Conservation (phyloP, 768 basidiomycete species). For the Tulasnella sp. region DNA sequence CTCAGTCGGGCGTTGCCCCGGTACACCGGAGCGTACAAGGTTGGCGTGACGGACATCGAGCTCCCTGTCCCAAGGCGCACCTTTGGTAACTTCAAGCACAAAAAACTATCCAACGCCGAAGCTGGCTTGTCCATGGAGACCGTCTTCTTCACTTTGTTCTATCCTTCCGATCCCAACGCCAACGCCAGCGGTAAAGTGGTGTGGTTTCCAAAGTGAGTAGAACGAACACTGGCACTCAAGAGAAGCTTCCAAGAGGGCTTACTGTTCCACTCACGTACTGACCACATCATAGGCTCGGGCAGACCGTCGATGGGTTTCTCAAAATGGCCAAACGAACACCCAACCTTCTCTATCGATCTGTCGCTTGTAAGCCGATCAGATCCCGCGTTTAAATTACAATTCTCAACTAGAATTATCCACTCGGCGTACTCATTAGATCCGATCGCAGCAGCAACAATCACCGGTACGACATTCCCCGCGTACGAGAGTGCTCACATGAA, state of each 20-base stretch:
- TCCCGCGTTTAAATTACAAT: neutral
- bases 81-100: conserved; percentile 10
- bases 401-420: too few relatives aligned
- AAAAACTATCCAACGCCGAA: conserved; percentile 13
- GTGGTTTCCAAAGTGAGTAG: conserved; percentile 13
- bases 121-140: conserved; percentile 26
- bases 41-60: conserved; percentile 29
- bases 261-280: too few relatives aligned
- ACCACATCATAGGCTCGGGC: conserved; percentile 21
- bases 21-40: conserved; percentile 25
- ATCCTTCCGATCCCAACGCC: conserved; percentile 22
- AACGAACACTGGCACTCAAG: neutral
- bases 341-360: conserved; percentile 22
- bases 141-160: conserved; percentile 28
- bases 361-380: conserved; percentile 12
- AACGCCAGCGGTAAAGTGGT: conserved; percentile 6
- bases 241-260: neutral
- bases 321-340: conserved; percentile 27
- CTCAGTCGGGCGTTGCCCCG: conserved; percentile 25
- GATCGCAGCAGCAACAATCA: conserved; percentile 23
- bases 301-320: conserved; percentile 28
- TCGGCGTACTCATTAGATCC: conserved; percentile 15
- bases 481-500: conserved; percentile 24
- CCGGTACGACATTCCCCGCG: conserved; percentile 28
- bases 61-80: conserved; percentile 21